Percentiles rank a stretch among this genome's conserved stretches.
Conservation (phyloP, 805 yeast genomes). For the Saturnispora besseyi region DNA sequence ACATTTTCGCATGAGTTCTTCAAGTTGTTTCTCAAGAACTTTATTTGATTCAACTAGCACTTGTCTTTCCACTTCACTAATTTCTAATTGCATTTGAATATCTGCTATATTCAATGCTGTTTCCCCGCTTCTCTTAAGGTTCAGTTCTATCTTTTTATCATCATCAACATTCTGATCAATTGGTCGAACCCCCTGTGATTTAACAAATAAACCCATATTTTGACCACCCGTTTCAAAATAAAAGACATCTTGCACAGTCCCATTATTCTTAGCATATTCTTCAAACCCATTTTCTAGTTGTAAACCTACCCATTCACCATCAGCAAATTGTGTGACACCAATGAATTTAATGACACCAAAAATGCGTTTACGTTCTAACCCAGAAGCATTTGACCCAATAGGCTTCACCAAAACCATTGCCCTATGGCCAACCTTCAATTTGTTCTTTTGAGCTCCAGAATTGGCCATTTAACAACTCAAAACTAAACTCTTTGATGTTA, state of each 20-base stretch:
- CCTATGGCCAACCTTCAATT: neutral
- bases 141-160: neutral
- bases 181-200: slow-evolving; percentile 16
- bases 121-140: neutral
- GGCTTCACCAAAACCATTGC: neutral
- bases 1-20: slow-evolving; percentile 25
- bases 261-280: slow-evolving; percentile 40
- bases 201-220: slow-evolving; percentile 41
- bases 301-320: slow-evolving; percentile 49
- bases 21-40: slow-evolving; percentile 17
- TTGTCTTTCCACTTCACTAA: slow-evolving; percentile 40
- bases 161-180: neutral
- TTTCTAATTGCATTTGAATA: slow-evolving; percentile 14
- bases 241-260: slow-evolving; percentile 34
- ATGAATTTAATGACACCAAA: slow-evolving; percentile 40
- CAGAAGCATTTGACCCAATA: neutral
- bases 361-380: neutral
- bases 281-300: slow-evolving; percentile 28
- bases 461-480: neutral
- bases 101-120: neutral
- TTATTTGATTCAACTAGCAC: slow-evolving; percentile 28
- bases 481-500: neutral
- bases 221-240: slow-evolving; percentile 33
- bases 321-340: slow-evolving; percentile 50
- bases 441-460: neutral